Conservation (phyloP, 2,329 filamentous ascomycete genomes). For the Hypomyces rosellus region DNA sequence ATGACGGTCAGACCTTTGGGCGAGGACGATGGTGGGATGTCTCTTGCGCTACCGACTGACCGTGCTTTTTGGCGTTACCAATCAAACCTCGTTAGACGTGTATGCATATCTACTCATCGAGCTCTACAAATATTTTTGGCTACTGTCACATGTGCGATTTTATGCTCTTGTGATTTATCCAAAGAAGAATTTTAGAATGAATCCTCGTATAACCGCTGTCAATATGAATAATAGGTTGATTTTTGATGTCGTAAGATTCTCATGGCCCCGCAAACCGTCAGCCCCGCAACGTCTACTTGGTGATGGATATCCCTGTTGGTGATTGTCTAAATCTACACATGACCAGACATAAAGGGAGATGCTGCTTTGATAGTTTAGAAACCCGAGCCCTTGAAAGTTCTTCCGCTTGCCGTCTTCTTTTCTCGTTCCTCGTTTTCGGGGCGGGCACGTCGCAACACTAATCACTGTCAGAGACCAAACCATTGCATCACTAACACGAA, state of each 20-base stretch:
- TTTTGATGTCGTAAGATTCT: no score
- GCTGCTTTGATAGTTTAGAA: slow-evolving; percentile 17
- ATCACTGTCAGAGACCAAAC: slow-evolving; percentile 20
- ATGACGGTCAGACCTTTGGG: neutral
- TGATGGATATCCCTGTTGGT: no score
- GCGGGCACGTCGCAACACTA: slow-evolving; percentile 90
- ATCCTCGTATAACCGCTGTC: no score
- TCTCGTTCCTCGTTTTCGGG: slow-evolving; percentile 97
- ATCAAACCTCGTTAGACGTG: neutral
- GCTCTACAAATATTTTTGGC: no score
- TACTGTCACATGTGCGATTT: neutral
- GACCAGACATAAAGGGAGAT: slow-evolving; percentile 2
- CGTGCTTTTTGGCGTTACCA: neutral
- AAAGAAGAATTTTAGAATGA: no score
- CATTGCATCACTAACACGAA: neutral
- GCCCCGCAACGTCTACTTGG: no score
- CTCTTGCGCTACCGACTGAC: neutral
- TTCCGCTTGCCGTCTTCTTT: slow-evolving; percentile 93
- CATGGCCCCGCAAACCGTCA: no score
- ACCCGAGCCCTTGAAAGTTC: slow-evolving; percentile 68
- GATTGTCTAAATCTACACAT: slow-evolving; percentile 6
- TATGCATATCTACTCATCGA: no score
- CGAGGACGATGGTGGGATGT: neutral
- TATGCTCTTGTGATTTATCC: neutral
- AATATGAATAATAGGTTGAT: no score